A percentile compares a stretch with the other conserved stretches of the same genome.
These are phyloP conservation scores for Acacia confusa DNA, from an alignment of 306 rosid species.

Conservation along the genomic window DNA sequence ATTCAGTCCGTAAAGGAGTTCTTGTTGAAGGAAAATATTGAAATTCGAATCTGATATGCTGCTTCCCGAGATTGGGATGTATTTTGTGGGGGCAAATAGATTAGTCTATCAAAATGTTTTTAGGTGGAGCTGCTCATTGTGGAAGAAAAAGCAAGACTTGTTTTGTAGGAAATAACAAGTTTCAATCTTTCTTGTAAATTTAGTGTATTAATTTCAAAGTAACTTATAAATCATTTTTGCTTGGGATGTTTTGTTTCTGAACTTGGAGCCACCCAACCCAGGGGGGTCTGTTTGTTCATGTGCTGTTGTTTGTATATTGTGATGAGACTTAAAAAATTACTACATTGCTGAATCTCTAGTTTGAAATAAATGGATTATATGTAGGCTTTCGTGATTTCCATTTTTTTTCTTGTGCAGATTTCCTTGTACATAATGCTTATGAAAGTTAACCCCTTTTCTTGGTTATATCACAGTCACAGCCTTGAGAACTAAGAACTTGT, in stretches of 20 bases:
- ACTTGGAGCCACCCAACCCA: neutral
- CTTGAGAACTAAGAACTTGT: no score
- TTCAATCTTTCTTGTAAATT: neutral
- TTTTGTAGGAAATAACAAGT: neutral
- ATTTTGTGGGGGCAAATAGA: neutral
- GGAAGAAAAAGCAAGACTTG: neutral
- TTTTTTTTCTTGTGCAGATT: no score
- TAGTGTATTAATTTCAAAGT: neutral
- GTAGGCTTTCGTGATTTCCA: neutral
- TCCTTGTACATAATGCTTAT: no score
- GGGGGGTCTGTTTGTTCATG: neutral
- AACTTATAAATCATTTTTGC: neutral
- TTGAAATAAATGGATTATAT: neutral
- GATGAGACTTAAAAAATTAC: neutral
- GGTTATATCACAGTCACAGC: no score
- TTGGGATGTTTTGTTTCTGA: neutral
- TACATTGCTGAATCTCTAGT: neutral
- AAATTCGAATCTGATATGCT: conserved; percentile 62
- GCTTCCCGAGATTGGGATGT: neutral
- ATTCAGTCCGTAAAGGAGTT: conserved; percentile 78
- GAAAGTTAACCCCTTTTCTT: no score
- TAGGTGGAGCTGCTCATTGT: neutral
- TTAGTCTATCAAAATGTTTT: neutral
- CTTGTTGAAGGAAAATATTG: conserved; percentile 74
- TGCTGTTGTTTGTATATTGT: neutral